Evolutionary conservation across 2,329 filamentous ascomycete genomes (phyloP), one percentile per base, ranked within the genome.

Genomic region (Penicillium sp.): DNA sequence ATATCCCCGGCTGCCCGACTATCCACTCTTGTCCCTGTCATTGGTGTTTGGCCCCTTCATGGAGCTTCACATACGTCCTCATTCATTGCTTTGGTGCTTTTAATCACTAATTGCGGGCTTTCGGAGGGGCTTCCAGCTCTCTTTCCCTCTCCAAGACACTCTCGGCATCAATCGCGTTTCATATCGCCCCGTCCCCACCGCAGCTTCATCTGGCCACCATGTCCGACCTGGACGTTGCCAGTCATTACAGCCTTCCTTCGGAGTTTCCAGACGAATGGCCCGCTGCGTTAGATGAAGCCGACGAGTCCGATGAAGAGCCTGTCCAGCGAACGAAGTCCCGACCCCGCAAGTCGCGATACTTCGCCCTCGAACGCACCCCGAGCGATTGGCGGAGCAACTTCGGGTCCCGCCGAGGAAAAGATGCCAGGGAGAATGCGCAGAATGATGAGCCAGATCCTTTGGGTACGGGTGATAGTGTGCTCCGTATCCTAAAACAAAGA

Each of bases 401-500:
- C 0, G 83, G 83, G 1, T 77, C 82, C 4, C 79, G 87, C 59
- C 80, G 76, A 56, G 78, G 76, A 2, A 76, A 75, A 33, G 77
- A 79, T 56, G 82, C 82, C 18, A 72, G 82, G 30, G 83, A 85
- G 48, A 92, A 81, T 52, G 85, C 94, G 18, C 85, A 92, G 58
- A 84, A 84, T 59, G 92, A 98, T 60, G 93, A 98, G 63, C 78
- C 86, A 2, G 92, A 98, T 66, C 88, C 92, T 3, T 66, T 98
- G 36, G 92, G 92, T n/a, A 80, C 80, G 35, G 81, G 83, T 1
- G 84, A 90, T 39, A 95, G 87, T 58, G 89, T 98, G 6, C 80
- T 95, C 36, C 76, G 82, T 52, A 79, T 86, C 25, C 67, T 98
- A 54, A 82, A 83, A 57, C 76, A 82, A 48, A 72, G 84, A 46